Percentiles rank a stretch among this genome's conserved stretches.
phyloP scores from a whole-genome alignment of 192 early-diverging fungal species.

The Backusella parvicylindrica region DNA sequence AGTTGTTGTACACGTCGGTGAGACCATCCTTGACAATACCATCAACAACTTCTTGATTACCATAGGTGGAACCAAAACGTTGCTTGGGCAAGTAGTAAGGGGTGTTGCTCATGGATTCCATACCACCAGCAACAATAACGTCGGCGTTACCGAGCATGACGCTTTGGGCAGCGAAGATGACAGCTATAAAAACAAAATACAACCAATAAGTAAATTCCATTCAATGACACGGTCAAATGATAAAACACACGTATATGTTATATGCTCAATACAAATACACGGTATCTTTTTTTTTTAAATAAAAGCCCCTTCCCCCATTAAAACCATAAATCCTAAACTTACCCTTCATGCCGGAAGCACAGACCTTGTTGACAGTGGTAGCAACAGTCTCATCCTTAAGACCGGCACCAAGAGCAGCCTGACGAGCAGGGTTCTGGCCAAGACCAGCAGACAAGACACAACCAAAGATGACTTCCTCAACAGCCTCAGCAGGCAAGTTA shows the following conservation, averaged over 20 bases:
- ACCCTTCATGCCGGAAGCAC: conserved; percentile 78
- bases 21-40: conserved; percentile 75
- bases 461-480: conserved; percentile 78
- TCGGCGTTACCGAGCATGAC: conserved; percentile 71
- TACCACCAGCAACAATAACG: conserved; percentile 71
- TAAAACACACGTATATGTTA: neutral
- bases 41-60: conserved; percentile 67
- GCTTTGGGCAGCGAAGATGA: conserved; percentile 69
- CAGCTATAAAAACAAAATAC: conserved; percentile 33
- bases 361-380: conserved; percentile 86
- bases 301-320: neutral
- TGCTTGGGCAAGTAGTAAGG: conserved; percentile 79
- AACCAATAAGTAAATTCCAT: neutral
- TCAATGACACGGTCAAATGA: neutral
- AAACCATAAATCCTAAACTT: neutral
- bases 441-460: conserved; percentile 78
- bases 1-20: conserved; percentile 70
- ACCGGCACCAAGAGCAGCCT: conserved; percentile 73
- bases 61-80: conserved; percentile 77
- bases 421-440: conserved; percentile 85
- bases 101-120: conserved; percentile 81
- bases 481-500: conserved; percentile 38
- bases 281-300: neutral
- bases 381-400: conserved; percentile 59
- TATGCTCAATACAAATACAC: neutral